Evolutionary conservation across 1,284 basidiomycete species (phyloP), one percentile per base, ranked within the genome.

Genomic region (Erythrobasidium hasegawianum): DNA sequence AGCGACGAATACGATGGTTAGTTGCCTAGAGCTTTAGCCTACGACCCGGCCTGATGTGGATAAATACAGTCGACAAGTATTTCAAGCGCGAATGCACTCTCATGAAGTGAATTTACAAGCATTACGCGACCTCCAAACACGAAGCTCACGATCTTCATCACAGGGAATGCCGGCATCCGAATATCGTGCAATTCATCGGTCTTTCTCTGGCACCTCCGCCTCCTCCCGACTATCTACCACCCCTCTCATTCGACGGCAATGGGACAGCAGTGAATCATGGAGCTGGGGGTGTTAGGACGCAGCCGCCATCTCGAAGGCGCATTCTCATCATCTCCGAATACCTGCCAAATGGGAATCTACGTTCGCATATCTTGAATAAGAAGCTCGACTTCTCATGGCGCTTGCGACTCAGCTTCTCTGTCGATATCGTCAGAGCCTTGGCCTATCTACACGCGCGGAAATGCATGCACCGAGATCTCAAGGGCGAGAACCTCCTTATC

Each of bases 21-120:
- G 70, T 26, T 16, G 26, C 0, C 26, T 33, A 22, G 2, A 33
- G 33, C 50, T 20, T 5, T 4, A n/a, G 1, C 18, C 47, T 55
- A 3, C 11, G 24, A 47, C 27, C 20, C 16, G 27, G 53, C 14
- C 41, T 20, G 27, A 11, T 18, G 11, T 29, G 20, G 11, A 33
- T 13, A 18, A 56, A 41, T 20, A 27, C 68, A 71, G 80, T 97
- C 26, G 84, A 88, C 74, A 98, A 98, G 80, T 97, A 97, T 80
- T 96, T 97, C 78, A 91, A 95, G 75, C 85, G 95, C 39, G 95
- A 98, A 82, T 96, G 93, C 88, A 85, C 90, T 29, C 84, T 97
- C 47, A 94, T 97, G 90, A 91, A 91, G 57, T 61, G 39, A 22
- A 40, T 45, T 58, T 2, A 1, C 14, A 26, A 22, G n/a, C 38